phyloP scores from a whole-genome alignment of 176 grass and related monocot genomes.

The Chrysopogon serrulatus region DNA sequence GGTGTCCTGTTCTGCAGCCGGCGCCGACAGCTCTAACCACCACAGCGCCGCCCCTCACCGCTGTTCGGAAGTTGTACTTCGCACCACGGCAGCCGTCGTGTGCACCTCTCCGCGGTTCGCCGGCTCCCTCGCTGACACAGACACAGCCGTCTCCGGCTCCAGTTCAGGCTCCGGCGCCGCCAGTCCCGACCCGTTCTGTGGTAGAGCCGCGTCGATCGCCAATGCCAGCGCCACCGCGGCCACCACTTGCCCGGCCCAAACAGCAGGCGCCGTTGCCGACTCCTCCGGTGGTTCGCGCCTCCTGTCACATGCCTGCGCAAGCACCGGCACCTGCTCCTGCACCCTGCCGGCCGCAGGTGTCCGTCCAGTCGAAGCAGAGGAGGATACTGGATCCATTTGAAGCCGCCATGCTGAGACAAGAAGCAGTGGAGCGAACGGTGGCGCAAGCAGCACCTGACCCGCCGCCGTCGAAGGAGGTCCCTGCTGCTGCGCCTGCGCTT shows the following conservation, averaged over 20 bases:
- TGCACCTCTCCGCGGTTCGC: not conserved
- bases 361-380: not conserved
- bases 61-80: not conserved
- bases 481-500: not conserved
- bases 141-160: not conserved
- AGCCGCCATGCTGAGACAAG: not conserved
- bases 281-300: not conserved
- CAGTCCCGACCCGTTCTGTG: not conserved
- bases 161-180: not conserved
- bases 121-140: not conserved
- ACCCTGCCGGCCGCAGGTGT: no score
- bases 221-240: not conserved
- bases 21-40: not conserved
- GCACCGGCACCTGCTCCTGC: no score
- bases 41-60: not conserved
- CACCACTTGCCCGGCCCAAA: not conserved
- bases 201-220: no score
- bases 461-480: no score
- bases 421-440: not conserved
- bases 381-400: not conserved
- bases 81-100: not conserved
- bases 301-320: no score
- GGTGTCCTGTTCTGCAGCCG: not conserved
- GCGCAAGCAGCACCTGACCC: not conserved
- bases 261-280: not conserved